Base-by-base conservation (phyloP, 2,329 filamentous ascomycete species). In the Curvularia sp. region DNA sequence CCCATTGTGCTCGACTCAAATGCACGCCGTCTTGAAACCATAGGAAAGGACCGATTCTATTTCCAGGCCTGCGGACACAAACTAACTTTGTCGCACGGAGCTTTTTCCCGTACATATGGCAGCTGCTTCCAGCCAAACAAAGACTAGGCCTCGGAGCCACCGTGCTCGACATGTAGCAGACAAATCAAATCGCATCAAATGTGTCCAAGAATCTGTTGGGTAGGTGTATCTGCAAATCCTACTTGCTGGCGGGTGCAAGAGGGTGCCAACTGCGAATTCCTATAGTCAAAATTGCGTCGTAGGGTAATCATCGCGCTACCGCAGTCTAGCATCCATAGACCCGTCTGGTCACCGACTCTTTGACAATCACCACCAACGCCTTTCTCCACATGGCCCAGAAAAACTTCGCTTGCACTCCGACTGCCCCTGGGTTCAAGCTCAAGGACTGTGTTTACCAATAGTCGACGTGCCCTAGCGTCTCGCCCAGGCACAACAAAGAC, bases 71-170 rank as follows among this genome's bases (percentile, higher is more conserved):
- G 26, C 12, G 20, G 41, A 43, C 4, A 24, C 31, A 39, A 15
- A 6, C 22, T 43, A 43, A 43, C 41, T 43, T 47, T 30, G n/a
- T 22, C n/a, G 43, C 26, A 18, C 26, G 43, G 43, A 18, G 15
- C 43, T 46, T 47, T 47, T 47, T 47, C 43, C 43, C 43, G 43
- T 30, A 47, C n/a, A 18, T 18, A 30, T 26, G 26, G 26, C 9
- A n/a, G 26, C n/a, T 47, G n/a, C 43, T 20, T 20, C 43, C 43
- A 47, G 43, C 43, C 24, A 18, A 47, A 31, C 26, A 26, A 31
- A 20, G 43, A 18, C 26, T 31, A 31, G 10, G 43, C 30, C 26
- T 47, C 26, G n/a, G 43, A n/a, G n/a, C 26, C 39, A 18, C n/a
- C 39, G 20, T 20, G n/a, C 18, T 22, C 8, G n/a, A 18, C n/a